Evolutionary conservation across 2,329 filamentous ascomycete species (phyloP), one percentile per base, ranked within the genome.

Genomic region (Talaromyces atroroseus): DNA sequence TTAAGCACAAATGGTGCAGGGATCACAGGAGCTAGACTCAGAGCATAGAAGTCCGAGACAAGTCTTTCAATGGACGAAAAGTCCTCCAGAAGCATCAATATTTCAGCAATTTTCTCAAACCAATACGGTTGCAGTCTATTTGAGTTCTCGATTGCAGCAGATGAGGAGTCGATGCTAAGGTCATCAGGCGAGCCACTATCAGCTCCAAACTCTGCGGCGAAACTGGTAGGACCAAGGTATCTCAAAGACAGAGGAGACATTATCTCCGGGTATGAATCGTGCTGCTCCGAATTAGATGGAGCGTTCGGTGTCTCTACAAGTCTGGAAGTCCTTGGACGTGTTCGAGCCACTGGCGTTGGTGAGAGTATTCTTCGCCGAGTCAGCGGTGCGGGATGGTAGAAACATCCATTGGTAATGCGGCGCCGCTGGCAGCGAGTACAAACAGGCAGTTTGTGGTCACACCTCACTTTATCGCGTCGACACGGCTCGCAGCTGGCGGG

Each of bases 401-500:
- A 52, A 16, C 54, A 56, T 16, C 2, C 12, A 40, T n/a, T 48
- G 18, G 42, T 2, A 20, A 36, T 52, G 12, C 49, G 40, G n/a
- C 53, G 53, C 7, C 29, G 46, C 18, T 44, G 36, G 18, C 53
- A 55, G 18, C 46, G 46, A 44, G 36, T 48, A 36, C 54, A 73
- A 5, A 69, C 59, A 1, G 71, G 71, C 34, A 65, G 61, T 10
- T 62, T 65, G 57, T 72, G 69, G 48, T 71, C 68, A 57, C 69
- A 72, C 46, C 64, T 65, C 48, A 71, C 61, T 54, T 73, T 72
- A 16, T 68, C 64, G 53, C 66, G 68, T 29, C 70, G 66, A 55
- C 70, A 73, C 12, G 70, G 69, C 58, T 73, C 68, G 52, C 70
- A 73, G 11, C 68, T 71, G 47, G 70, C 66, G 18, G 66, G 59